Percentiles rank a stretch among this genome's conserved stretches.
phyloP scores from a whole-genome alignment of 108 stramenopile genomes.

The Pseudonitzschia multiseries region DNA sequence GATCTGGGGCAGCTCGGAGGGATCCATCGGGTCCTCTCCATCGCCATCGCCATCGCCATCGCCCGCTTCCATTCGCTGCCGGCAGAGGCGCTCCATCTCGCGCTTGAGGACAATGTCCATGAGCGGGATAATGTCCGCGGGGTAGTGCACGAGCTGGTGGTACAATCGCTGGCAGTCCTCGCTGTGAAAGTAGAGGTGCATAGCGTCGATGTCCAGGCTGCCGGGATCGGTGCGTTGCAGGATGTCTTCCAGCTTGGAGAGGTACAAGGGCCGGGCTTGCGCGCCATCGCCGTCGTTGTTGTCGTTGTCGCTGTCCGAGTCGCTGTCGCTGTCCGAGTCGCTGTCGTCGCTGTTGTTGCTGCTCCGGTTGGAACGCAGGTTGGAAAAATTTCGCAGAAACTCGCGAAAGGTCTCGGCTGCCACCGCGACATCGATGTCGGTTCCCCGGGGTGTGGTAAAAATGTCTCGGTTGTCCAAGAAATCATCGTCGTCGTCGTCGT shows the following conservation, averaged over 20 bases:
- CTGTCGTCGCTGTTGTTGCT: background rate
- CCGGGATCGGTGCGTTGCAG: slow-evolving; percentile 35
- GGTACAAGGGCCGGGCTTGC: slow-evolving; percentile 32
- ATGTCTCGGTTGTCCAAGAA: slow-evolving; percentile 2
- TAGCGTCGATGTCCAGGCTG: slow-evolving; percentile 88
- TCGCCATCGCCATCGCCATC: background rate
- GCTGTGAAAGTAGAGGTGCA: slow-evolving; percentile 88
- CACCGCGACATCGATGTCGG: slow-evolving; percentile 72
- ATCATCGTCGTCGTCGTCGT: slow-evolving; percentile 13
- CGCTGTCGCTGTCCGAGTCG: slow-evolving; percentile 25
- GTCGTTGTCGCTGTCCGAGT: slow-evolving; percentile 26
- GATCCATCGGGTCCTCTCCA: slow-evolving; percentile 28
- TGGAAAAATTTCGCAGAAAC: slow-evolving; percentile 70
- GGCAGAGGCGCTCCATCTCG: slow-evolving; percentile 55
- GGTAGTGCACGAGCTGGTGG: slow-evolving; percentile 91
- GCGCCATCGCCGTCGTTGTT: slow-evolving; percentile 34
- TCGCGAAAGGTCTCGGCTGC: slow-evolving; percentile 77
- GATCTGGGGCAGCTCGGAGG: slow-evolving; percentile 52
- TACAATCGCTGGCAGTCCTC: slow-evolving; percentile 85
- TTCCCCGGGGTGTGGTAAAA: slow-evolving; percentile 65
- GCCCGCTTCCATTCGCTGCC: no score
- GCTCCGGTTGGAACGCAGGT: slow-evolving; percentile 14
- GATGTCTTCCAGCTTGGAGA: slow-evolving; percentile 21
- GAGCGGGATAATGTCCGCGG: slow-evolving; percentile 93
- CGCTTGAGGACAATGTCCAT: slow-evolving; percentile 89